phyloP scores from a whole-genome alignment of 1,284 basidiomycete genomes.

The Peniophora sp. region DNA sequence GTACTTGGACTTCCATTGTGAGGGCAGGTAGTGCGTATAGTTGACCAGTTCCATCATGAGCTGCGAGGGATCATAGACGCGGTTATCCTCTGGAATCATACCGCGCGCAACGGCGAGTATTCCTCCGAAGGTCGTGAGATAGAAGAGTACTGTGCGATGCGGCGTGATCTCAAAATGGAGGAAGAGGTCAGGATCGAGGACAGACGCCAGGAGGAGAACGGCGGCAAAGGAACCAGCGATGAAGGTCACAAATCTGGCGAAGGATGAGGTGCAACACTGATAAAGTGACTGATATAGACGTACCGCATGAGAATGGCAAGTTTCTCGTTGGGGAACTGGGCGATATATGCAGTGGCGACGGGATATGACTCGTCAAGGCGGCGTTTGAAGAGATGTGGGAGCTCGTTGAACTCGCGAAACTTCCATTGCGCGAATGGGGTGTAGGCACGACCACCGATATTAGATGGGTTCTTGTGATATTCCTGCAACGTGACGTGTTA shows the following conservation, averaged over 20 bases:
- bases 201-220: constrained; percentile 84
- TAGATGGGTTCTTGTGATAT: constrained; percentile 97
- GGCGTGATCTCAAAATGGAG: constrained; percentile 93
- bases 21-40: constrained; percentile 93
- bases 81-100: constrained; percentile 93
- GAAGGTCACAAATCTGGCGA: constrained; percentile 85
- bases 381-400: constrained; percentile 87
- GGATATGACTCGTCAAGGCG: constrained; percentile 86
- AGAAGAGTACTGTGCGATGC: constrained; percentile 90
- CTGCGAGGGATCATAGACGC: constrained; percentile 89
- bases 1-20: constrained; percentile 75
- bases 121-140: constrained; percentile 82
- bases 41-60: constrained; percentile 87
- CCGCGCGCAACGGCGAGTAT: constrained; percentile 86
- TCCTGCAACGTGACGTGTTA: constrained; percentile 46
- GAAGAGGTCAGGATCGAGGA: constrained; percentile 88
- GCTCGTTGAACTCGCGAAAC: constrained; percentile 97
- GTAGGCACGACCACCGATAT: constrained; percentile 87
- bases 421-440: constrained; percentile 97
- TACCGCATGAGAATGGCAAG: constrained; percentile 84
- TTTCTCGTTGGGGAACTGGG: constrained; percentile 95
- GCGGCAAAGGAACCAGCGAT: constrained; percentile 95
- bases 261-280: not conserved
- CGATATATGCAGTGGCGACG: constrained; percentile 89
- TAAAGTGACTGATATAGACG: constrained; percentile 15